Evolutionary conservation across 306 rosid genomes (phyloP), one percentile per base, ranked within the genome.

Genomic region (Fragaria iinumae): DNA sequence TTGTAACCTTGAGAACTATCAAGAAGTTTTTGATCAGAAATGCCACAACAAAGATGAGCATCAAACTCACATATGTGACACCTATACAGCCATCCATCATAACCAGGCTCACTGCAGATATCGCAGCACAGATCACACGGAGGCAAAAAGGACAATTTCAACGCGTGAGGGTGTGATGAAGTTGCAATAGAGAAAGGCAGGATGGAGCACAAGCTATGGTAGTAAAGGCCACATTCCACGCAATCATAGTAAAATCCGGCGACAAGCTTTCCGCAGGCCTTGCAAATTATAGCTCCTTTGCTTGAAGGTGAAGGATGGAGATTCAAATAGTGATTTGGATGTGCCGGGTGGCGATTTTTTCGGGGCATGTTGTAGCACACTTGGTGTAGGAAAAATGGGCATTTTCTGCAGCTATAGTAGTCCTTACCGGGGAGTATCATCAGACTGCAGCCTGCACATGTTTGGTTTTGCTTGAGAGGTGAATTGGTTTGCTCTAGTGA

Each of bases 41-140:
- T 66, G 2, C 87, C 90, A 74, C 92, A 90, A 23, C 59, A 76
- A 8, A 88, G 32, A 68, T 90, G 92, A 8, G 84, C 74, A 8
- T 90, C 95, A 32, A 84, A 90, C 71, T 90, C 92, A 44, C 96
- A 90, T 44, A 80, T 83, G 73, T 29, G 85, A 73, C 96, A 90
- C 76, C 92, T 74, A 74, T 86, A 90, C 5, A 90, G 88, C 96
- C 96, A 90, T 3, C 85, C 85, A 8, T 74, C 83, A 34, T 73
- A 74, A 72, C 88, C 71, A 0, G 89, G 76, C 27, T 82, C 83
- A 36, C 75, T 67, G 75, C 91, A 90, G 50, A 90, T 44, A 63
- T 90, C 91, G 76, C 91, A 90, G 67, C 74, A 83, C 83, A 88
- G 88, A 29, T 86, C 85, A 32, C 81, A 83, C 0, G 89, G 96